Percentiles rank a stretch among this genome's conserved stretches.
These are phyloP conservation scores for Mentha longifolia DNA, from an alignment of 257 asterid species.

Conservation along the genomic window DNA sequence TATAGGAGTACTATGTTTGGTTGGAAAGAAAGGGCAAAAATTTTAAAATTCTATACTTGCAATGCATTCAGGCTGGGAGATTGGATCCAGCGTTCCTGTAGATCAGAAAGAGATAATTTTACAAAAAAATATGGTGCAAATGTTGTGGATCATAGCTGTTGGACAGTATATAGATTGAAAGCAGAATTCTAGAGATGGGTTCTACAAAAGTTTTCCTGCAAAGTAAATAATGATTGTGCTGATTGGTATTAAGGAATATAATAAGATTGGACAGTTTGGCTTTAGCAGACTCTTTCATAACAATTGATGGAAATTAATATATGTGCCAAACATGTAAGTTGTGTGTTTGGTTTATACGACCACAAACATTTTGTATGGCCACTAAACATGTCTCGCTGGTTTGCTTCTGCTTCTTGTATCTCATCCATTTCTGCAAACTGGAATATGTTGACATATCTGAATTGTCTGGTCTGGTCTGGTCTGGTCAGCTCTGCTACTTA, in stretches of 20 bases:
- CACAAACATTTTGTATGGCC: background rate
- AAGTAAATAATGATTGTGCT: background rate
- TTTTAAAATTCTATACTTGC: too few species aligned
- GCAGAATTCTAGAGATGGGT: too few species aligned
- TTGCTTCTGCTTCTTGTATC: background rate
- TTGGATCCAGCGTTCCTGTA: too few species aligned
- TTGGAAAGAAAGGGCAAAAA: background rate
- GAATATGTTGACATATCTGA: background rate
- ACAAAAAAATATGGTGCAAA: background rate
- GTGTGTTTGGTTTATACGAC: background rate
- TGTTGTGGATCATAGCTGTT: background rate
- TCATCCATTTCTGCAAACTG: background rate
- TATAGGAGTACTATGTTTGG: too few species aligned
- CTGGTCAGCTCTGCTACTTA: too few species aligned
- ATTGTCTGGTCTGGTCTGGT: too few species aligned
- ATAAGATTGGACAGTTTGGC: background rate
- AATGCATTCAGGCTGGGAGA: too few species aligned
- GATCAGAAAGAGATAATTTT: too few species aligned
- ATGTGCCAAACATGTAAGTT: background rate
- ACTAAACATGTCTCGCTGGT: background rate
- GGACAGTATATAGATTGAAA: background rate
- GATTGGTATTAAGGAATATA: constrained; percentile 1
- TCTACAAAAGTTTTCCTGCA: background rate
- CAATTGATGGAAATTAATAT: background rate
- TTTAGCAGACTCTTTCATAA: background rate